Evolutionary conservation across 129 eudicot species (phyloP).

Genomic region (Artemisia annua): DNA sequence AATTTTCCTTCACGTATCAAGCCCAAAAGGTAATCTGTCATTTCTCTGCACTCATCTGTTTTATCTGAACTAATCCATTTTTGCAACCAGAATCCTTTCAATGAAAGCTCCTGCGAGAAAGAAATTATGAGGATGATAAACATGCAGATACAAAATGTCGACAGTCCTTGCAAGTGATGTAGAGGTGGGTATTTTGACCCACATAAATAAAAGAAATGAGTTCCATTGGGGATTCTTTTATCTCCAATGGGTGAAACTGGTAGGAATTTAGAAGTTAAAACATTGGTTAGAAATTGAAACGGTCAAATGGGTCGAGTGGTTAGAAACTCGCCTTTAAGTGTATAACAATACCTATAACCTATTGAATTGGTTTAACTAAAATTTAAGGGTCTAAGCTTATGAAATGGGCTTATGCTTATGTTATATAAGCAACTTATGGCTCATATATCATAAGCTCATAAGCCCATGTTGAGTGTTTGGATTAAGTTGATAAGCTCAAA

Average conservation of each 20-base stretch:
- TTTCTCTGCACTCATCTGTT: conserved; percentile 58
- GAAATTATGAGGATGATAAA: conserved; percentile 10
- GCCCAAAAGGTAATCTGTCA: conserved; percentile 74
- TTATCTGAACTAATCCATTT: conserved; percentile 68
- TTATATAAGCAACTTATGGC: no score
- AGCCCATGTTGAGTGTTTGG: no score
- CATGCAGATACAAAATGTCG: not conserved
- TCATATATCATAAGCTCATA: no score
- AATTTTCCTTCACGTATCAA: conserved; percentile 69
- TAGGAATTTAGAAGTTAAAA: not conserved
- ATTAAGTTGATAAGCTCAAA: no score
- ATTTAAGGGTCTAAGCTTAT: not conserved
- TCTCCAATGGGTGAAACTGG: not conserved
- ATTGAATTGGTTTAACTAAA: not conserved
- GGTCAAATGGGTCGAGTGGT: no score
- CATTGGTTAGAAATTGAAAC: no score
- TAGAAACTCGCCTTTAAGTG: not conserved
- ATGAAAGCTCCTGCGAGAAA: conserved; percentile 67
- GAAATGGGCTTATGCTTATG: no score
- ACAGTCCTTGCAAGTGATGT: not conserved
- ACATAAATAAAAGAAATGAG: not conserved
- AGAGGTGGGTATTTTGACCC: not conserved
- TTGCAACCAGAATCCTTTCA: conserved; percentile 98
- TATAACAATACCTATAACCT: not conserved
- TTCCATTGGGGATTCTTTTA: not conserved